A percentile compares a stretch with the other conserved stretches of the same genome.
Conservation (phyloP, 257 asterid genomes). For the Solanum gracilifrons region DNA sequence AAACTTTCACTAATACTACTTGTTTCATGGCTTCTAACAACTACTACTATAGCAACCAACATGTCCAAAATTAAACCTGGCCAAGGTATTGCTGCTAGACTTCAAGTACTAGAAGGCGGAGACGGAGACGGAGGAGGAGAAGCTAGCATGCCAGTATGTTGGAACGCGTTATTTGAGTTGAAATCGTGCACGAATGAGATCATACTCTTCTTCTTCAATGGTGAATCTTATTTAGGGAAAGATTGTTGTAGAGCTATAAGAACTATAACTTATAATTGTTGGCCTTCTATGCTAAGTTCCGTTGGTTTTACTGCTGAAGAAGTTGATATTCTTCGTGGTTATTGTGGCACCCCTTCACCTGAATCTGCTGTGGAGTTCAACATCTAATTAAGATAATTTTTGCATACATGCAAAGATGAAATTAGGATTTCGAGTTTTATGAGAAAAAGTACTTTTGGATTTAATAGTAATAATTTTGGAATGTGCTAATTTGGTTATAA, state of each 20-base stretch:
- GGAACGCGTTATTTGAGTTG: conserved; percentile 16
- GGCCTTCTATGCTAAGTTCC: conserved; percentile 29
- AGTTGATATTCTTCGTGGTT: conserved; percentile 14
- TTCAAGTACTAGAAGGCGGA: background rate
- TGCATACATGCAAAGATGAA: background rate
- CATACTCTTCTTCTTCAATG: conserved; percentile 17
- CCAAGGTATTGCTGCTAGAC: background rate
- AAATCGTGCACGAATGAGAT: conserved; percentile 26
- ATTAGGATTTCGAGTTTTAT: background rate
- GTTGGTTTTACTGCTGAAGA: conserved; percentile 25
- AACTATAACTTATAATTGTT: conserved; percentile 8
- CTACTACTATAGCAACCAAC: background rate
- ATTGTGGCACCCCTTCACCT: conserved; percentile 10
- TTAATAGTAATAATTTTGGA: background rate
- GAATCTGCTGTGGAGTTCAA: background rate
- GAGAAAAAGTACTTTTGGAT: background rate
- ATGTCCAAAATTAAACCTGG: background rate
- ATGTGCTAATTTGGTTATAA: background rate
- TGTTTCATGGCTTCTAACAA: conserved; percentile 12
- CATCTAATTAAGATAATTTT: background rate
- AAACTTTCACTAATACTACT: background rate
- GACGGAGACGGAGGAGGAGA: conserved; percentile 3
- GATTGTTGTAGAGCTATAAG: conserved; percentile 21
- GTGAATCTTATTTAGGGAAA: conserved; percentile 16
- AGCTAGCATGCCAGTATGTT: conserved; percentile 8